phyloP scores from a whole-genome alignment of 805 yeast genomes.

The Cyberlindnera mrakii region DNA sequence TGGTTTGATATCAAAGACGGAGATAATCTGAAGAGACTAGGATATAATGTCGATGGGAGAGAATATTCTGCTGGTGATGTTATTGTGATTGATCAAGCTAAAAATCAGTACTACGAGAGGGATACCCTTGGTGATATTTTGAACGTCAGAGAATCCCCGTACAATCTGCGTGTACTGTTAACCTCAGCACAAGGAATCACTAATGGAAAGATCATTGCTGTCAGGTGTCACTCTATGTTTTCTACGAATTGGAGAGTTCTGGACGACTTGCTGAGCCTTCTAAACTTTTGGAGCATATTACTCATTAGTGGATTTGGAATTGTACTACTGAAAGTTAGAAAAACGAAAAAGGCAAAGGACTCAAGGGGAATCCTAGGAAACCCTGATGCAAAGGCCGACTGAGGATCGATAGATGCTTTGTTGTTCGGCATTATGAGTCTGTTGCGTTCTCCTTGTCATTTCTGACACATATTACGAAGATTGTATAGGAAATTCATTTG shows the following conservation, averaged over 20 bases:
- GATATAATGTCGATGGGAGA: constrained; percentile 18
- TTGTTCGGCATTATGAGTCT: too few species aligned
- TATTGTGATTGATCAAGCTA: constrained; percentile 40
- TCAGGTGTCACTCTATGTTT: constrained; percentile 40
- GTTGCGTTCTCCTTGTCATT: too few species aligned
- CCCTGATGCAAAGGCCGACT: constrained; percentile 8
- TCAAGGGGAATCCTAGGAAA: constrained; percentile 11
- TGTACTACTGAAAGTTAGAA: not conserved
- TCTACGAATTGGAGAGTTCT: constrained; percentile 31
- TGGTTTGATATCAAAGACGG: constrained; percentile 39
- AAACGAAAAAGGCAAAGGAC: not conserved
- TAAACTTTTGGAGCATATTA: constrained; percentile 30
- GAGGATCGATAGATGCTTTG: not conserved
- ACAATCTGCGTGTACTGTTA: constrained; percentile 7
- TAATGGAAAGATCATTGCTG: constrained; percentile 18
- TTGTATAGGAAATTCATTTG: too few species aligned
- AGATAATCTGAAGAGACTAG: constrained; percentile 8
- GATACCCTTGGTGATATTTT: constrained; percentile 30
- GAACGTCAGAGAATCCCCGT: constrained; percentile 5
- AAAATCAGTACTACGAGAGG: constrained; percentile 29
- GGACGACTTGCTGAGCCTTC: constrained; percentile 27
- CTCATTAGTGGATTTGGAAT: not conserved
- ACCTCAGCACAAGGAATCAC: constrained; percentile 6
- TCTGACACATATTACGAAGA: too few species aligned
- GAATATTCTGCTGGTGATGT: constrained; percentile 47